These are phyloP conservation scores for Hemileccinum hortonii DNA, from an alignment of 1,284 basidiomycete genomes.

Conservation along the genomic window DNA sequence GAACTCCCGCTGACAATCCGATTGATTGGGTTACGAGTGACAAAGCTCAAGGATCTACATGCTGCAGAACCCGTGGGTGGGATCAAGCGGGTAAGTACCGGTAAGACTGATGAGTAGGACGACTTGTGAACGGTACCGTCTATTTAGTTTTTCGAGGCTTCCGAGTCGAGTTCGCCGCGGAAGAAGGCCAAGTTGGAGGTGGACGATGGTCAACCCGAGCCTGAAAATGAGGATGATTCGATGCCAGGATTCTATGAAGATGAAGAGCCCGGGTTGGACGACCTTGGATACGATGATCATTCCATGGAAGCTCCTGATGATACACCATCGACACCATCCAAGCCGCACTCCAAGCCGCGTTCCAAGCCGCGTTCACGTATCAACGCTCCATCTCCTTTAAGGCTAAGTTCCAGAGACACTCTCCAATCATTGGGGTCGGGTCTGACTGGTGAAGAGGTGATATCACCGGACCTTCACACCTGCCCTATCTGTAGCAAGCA, in stretches of 20 bases:
- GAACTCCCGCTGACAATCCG: slow-evolving; percentile 78
- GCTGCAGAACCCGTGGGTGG: slow-evolving; percentile 45
- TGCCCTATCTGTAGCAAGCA: slow-evolving; percentile 68
- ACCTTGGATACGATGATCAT: slow-evolving; percentile 21
- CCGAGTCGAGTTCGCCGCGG: slow-evolving; percentile 35
- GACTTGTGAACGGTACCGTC: not conserved
- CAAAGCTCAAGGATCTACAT: slow-evolving; percentile 79
- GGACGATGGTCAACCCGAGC: slow-evolving; percentile 14
- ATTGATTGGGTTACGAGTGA: slow-evolving; percentile 80
- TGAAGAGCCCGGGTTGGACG: slow-evolving; percentile 29
- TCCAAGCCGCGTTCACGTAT: slow-evolving; percentile 19
- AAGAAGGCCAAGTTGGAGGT: slow-evolving; percentile 41
- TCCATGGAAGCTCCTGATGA: slow-evolving; percentile 18
- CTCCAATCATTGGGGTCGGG: slow-evolving; percentile 7
- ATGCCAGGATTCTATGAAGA: slow-evolving; percentile 61
- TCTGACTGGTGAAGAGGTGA: not conserved
- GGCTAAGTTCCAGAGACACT: not conserved
- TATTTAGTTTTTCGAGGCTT: slow-evolving; percentile 56
- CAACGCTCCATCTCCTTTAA: not conserved
- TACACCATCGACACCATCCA: not conserved
- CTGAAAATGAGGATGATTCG: slow-evolving; percentile 39
- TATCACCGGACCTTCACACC: slow-evolving; percentile 15
- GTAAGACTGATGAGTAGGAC: not conserved
- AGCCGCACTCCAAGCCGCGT: slow-evolving; percentile 17
- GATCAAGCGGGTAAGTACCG: slow-evolving; percentile 61